Conservation (phyloP, 1,284 basidiomycete species). For the Golubevia sp. region DNA sequence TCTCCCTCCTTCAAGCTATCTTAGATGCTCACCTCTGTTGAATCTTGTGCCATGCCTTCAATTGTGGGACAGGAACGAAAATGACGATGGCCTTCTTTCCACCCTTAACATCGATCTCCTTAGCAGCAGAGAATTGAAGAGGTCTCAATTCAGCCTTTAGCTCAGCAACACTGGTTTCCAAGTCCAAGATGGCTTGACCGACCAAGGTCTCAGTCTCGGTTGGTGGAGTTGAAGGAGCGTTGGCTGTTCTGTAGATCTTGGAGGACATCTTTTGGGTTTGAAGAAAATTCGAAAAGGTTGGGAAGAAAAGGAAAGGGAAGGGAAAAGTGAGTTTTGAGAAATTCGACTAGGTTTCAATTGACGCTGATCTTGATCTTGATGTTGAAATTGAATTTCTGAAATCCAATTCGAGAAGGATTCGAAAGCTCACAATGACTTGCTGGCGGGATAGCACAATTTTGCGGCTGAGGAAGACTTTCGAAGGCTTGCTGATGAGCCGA, state of each 20-base stretch:
- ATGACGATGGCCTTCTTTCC: constrained; percentile 96
- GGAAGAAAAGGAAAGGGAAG: not conserved
- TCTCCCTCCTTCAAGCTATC: not conserved
- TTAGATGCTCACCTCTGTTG: constrained; percentile 82
- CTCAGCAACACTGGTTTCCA: constrained; percentile 97
- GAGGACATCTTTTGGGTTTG: too few species aligned
- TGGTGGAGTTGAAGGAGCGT: constrained; percentile 82
- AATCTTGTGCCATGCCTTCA: constrained; percentile 99
- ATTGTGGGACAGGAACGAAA: constrained; percentile 95
- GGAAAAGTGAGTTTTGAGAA: too few species aligned
- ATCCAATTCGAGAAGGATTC: too few species aligned
- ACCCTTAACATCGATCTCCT: constrained; percentile 98
- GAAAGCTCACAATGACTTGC: too few species aligned
- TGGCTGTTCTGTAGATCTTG: constrained; percentile 95
- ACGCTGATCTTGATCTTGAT: too few species aligned
- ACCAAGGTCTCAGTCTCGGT: constrained; percentile 91
- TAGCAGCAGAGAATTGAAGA: constrained; percentile 95
- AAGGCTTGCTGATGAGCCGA: too few species aligned
- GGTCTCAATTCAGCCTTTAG: constrained; percentile 92
- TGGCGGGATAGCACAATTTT: too few species aligned
- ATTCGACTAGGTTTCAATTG: too few species aligned
- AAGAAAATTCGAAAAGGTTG: not conserved
- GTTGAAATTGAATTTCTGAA: too few species aligned
- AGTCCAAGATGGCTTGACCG: constrained; percentile 94
- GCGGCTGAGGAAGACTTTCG: too few species aligned